A percentile compares a stretch with the other conserved stretches of the same genome.
Evolutionary conservation across 2,329 filamentous ascomycete species (phyloP).

Genomic region (Ascochyta koolunga): DNA sequence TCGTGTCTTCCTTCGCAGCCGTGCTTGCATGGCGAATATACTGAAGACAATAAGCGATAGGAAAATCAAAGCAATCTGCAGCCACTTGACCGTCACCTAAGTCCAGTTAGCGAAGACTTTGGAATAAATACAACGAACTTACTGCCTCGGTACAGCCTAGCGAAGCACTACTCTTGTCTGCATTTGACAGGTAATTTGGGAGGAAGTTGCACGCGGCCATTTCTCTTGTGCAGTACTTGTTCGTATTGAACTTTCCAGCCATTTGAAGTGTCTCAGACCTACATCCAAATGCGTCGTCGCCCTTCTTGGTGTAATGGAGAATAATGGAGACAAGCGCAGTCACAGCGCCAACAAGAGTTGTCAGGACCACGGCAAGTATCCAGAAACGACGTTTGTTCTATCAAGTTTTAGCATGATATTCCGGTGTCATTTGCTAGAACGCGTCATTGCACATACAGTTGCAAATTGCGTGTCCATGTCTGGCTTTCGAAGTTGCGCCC

Average conservation of each 20-base stretch:
- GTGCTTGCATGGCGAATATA: conserved; percentile 33
- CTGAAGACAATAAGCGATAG: conserved; percentile 25
- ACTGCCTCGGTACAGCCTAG: conserved; percentile 38
- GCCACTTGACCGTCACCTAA: conserved; percentile 37
- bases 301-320: conserved; percentile 34
- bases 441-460: conserved; percentile 20
- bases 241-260: conserved; percentile 31
- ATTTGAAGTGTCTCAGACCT: conserved; percentile 27
- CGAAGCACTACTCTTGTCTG: conserved; percentile 17
- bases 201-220: conserved; percentile 36
- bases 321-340: conserved; percentile 32
- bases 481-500: conserved; percentile 29
- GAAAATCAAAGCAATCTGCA: conserved; percentile 34
- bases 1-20: conserved; percentile 29
- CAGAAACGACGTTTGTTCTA: conserved; percentile 38
- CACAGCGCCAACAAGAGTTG: conserved; percentile 20
- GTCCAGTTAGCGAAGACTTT: neutral
- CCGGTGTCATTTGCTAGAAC: neutral
- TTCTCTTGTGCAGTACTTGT: conserved; percentile 37
- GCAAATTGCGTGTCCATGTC: conserved; percentile 33
- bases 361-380: conserved; percentile 29
- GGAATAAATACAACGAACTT: conserved; percentile 18
- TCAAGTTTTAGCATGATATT: conserved; percentile 7
- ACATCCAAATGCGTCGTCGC: conserved; percentile 34
- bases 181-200: conserved; percentile 17